Conservation (phyloP, 805 yeast genomes). For the Metschnikowia lunata region DNA sequence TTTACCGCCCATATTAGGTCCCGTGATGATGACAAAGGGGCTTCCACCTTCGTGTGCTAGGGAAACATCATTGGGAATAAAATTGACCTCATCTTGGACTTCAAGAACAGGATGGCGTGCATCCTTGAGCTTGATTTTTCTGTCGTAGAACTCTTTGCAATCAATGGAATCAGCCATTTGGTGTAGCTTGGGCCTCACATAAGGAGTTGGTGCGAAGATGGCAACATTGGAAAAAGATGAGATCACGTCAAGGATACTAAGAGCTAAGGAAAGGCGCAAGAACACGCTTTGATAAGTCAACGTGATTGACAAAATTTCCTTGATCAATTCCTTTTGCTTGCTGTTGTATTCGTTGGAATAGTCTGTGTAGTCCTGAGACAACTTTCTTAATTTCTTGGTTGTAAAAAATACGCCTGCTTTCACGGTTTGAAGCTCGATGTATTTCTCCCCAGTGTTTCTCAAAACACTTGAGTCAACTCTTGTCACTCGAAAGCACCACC, state of each 20-base stretch:
- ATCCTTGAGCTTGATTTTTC: constrained; percentile 55
- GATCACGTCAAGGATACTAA: constrained; percentile 80
- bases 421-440: constrained; percentile 80
- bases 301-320: constrained; percentile 77
- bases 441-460: constrained; percentile 54
- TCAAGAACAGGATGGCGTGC: constrained; percentile 96
- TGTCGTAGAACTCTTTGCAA: constrained; percentile 24
- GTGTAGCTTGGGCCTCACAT: constrained; percentile 68
- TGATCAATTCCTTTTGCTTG: constrained; percentile 74
- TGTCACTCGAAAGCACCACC: constrained; percentile 93
- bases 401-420: constrained; percentile 96
- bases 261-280: constrained; percentile 55
- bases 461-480: constrained; percentile 82
- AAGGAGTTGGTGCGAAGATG: constrained; percentile 73
- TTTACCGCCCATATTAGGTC: constrained; percentile 98
- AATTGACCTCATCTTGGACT: constrained; percentile 83
- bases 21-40: constrained; percentile 83
- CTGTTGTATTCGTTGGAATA: constrained; percentile 63
- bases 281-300: constrained; percentile 78
- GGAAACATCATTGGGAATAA: constrained; percentile 85
- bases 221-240: constrained; percentile 81
- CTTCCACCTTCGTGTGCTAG: constrained; percentile 44
- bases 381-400: constrained; percentile 56
- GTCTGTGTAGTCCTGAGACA: constrained; percentile 54
- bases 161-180: constrained; percentile 37